These are phyloP conservation scores for Phytophthora aleatoria DNA, from an alignment of 352 stramenopile species.

Conservation along the genomic window DNA sequence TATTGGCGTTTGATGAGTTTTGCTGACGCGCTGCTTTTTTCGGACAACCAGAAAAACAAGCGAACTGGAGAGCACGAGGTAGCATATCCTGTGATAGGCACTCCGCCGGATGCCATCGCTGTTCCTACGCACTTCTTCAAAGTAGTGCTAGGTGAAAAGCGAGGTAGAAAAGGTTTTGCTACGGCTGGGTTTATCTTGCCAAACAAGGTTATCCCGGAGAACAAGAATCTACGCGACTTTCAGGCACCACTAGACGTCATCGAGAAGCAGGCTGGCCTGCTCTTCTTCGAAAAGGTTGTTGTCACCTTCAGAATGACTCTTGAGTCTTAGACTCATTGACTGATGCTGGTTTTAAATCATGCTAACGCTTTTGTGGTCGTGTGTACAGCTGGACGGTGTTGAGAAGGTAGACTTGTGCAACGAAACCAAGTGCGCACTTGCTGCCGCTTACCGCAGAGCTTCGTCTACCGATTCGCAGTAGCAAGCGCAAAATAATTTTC, in stretches of 20 bases:
- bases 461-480: slow-evolving; percentile 11
- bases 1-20: background rate
- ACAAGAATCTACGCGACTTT: slow-evolving; percentile 85
- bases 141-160: slow-evolving; percentile 80
- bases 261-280: slow-evolving; percentile 91
- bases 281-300: slow-evolving; percentile 92
- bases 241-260: slow-evolving; percentile 91
- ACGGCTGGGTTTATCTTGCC: slow-evolving; percentile 94
- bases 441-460: slow-evolving; percentile 49
- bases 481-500: too few relatives aligned
- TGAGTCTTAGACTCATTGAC: too few relatives aligned
- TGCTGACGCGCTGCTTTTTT: background rate
- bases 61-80: slow-evolving; percentile 69
- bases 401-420: slow-evolving; percentile 64
- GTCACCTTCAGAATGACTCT: background rate
- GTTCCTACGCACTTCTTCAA: slow-evolving; percentile 98
- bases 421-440: slow-evolving; percentile 69
- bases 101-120: slow-evolving; percentile 82
- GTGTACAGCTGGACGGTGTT: slow-evolving; percentile 45
- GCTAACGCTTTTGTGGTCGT: slow-evolving; percentile 1
- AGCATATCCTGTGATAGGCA: slow-evolving; percentile 83
- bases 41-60: slow-evolving; percentile 57
- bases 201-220: slow-evolving; percentile 84
- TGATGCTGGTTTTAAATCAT: background rate
- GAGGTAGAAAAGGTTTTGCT: slow-evolving; percentile 61